Evolutionary conservation across 441 rosid genomes (phyloP).

Genomic region (Populus tomentosa): DNA sequence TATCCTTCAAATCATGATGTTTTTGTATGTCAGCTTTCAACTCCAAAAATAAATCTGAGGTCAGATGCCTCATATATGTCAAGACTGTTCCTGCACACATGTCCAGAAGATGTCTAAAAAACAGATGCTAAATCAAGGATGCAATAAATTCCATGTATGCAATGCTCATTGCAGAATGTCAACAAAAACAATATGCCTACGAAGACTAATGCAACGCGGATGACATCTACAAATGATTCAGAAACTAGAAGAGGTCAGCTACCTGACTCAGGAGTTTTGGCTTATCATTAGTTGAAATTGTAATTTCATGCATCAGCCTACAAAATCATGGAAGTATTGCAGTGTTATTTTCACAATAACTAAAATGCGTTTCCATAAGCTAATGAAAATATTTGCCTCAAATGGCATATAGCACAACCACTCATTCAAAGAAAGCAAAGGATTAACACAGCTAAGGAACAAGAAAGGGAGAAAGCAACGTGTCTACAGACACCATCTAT

Average conservation of each 20-base stretch:
- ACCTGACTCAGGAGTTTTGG: conserved; percentile 74
- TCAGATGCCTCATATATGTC: not conserved
- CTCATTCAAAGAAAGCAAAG: not conserved
- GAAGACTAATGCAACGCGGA: not conserved
- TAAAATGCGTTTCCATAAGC: conserved; percentile 6
- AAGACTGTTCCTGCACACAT: not conserved
- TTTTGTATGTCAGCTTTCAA: too few species aligned
- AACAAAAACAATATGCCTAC: not conserved
- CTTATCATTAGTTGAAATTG: conserved; percentile 64
- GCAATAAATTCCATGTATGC: not conserved
- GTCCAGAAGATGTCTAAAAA: not conserved
- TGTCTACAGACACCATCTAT: not conserved
- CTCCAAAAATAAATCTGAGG: not conserved
- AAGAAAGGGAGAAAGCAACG: not conserved
- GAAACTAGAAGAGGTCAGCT: conserved; percentile 12
- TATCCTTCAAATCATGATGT: not conserved
- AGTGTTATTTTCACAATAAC: conserved; percentile 10
- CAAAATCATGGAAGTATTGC: conserved; percentile 17
- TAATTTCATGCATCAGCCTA: conserved; percentile 74
- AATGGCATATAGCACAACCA: not conserved
- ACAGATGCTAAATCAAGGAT: not conserved
- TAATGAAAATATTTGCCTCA: conserved; percentile 1
- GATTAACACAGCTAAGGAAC: not conserved
- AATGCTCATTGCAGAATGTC: not conserved
- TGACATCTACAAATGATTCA: conserved; percentile 8